A percentile compares a stretch with the other conserved stretches of the same genome.
Conservation (phyloP, 768 basidiomycete genomes). For the Rhizopogon vulgaris region DNA sequence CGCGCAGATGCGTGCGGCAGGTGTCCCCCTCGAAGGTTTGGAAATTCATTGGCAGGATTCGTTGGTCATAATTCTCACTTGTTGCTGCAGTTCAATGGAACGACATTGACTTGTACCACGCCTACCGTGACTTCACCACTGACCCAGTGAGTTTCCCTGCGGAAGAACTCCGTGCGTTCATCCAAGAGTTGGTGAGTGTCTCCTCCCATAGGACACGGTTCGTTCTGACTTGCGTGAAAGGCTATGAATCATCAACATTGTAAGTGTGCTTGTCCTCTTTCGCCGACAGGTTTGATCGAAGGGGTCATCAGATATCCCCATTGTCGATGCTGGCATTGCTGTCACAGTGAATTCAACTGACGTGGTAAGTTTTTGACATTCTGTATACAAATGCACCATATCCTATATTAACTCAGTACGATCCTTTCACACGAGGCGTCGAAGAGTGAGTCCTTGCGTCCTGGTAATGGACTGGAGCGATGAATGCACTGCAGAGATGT, state of each 20-base stretch:
- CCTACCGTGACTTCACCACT: constrained; percentile 60
- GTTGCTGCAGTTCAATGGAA: constrained; percentile 62
- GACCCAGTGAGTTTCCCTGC: constrained; percentile 60
- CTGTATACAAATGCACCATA: neutral
- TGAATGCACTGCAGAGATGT: constrained; percentile 37
- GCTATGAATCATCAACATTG: constrained; percentile 24
- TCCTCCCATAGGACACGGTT: no score
- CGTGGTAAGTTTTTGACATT: constrained; percentile 37
- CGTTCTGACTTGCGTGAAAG: constrained; percentile 9
- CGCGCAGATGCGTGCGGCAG: constrained; percentile 53
- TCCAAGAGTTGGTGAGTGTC: constrained; percentile 45
- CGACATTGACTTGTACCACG: constrained; percentile 70
- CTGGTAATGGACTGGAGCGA: neutral
- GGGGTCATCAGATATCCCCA: constrained; percentile 50
- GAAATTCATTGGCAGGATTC: constrained; percentile 8
- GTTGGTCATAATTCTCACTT: constrained; percentile 2
- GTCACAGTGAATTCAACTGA: constrained; percentile 55
- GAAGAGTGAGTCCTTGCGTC: constrained; percentile 38
- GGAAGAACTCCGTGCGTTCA: constrained; percentile 48
- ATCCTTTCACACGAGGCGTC: constrained; percentile 57
- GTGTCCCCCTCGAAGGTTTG: constrained; percentile 71
- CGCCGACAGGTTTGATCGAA: constrained; percentile 49
- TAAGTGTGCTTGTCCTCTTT: constrained; percentile 53
- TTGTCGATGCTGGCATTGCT: constrained; percentile 59
- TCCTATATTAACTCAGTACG: constrained; percentile 39